Percentiles rank a stretch among this genome's conserved stretches.
phyloP scores from a whole-genome alignment of 2,329 filamentous ascomycete genomes.

The Ascochyta pisi region DNA sequence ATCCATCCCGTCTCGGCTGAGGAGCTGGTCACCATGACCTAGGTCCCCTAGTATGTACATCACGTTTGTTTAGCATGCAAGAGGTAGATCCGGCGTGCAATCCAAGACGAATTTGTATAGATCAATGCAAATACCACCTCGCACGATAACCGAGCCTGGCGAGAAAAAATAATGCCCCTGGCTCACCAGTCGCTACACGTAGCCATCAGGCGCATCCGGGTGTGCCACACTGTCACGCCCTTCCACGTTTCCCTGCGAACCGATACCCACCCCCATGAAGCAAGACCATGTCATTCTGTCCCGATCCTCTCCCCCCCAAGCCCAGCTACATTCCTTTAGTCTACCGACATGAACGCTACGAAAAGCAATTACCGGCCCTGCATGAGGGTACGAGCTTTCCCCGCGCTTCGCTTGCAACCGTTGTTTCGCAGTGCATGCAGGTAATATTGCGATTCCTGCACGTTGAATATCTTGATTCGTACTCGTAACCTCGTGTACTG shows the following conservation, averaged over 20 bases:
- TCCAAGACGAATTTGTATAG: slow-evolving; percentile 2
- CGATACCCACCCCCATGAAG: not conserved
- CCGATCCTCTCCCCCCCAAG: not conserved
- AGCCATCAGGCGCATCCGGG: too few relatives aligned
- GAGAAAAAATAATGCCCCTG: too few relatives aligned
- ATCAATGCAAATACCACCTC: slow-evolving; percentile 2
- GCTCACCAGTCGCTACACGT: too few relatives aligned
- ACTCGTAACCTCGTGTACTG: too few relatives aligned
- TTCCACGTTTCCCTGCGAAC: too few relatives aligned
- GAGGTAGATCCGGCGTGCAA: slow-evolving; percentile 7
- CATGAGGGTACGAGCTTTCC: slow-evolving; percentile 9
- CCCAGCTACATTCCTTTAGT: not conserved
- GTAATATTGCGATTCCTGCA: slow-evolving; percentile 2
- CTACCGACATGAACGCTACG: slow-evolving; percentile 4
- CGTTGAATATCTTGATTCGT: not conserved
- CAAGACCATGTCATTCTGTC: not conserved
- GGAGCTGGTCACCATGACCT: slow-evolving; percentile 46
- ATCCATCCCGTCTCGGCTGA: slow-evolving; percentile 51
- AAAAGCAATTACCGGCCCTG: slow-evolving; percentile 8
- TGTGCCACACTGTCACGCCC: too few relatives aligned
- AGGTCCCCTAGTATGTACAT: slow-evolving; percentile 1
- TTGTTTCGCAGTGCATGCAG: slow-evolving; percentile 2
- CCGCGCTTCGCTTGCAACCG: slow-evolving; percentile 16
- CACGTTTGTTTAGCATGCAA: not conserved
- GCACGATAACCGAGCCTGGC: not conserved